phyloP scores from a whole-genome alignment of 495 filamentous ascomycete genomes.

The Neurospora sp. region DNA sequence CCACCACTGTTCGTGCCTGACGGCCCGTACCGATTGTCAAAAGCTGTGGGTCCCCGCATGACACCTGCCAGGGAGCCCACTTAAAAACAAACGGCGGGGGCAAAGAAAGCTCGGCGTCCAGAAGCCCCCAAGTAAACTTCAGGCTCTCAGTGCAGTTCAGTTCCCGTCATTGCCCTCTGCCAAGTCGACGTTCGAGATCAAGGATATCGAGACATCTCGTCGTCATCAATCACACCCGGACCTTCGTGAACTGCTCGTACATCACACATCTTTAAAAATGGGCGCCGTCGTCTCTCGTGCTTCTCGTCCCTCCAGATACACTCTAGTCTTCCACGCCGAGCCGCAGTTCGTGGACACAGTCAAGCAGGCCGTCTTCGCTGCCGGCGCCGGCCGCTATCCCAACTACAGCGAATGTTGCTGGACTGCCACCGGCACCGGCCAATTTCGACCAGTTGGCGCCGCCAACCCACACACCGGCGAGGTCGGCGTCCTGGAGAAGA shows the following conservation, averaged over 20 bases:
- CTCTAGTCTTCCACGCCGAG: constrained; percentile 51
- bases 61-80: not conserved
- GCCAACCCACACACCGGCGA: constrained; percentile 52
- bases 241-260: not conserved
- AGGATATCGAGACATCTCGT: not conserved
- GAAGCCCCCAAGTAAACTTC: too few species aligned
- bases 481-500: constrained; percentile 38
- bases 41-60: not conserved
- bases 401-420: constrained; percentile 56
- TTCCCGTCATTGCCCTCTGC: not conserved
- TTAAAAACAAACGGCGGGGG: not conserved
- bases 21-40: not conserved
- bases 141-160: not conserved
- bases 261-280: not conserved
- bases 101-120: too few species aligned
- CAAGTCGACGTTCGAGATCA: not conserved
- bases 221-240: not conserved
- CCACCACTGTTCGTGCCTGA: not conserved
- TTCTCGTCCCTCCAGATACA: constrained; percentile 11
- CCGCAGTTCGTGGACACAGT: constrained; percentile 33
- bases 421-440: constrained; percentile 43
- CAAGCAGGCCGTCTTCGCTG: constrained; percentile 54
- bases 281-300: not conserved
- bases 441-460: constrained; percentile 38
- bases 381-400: constrained; percentile 53